A percentile compares a stretch with the other conserved stretches of the same genome.
These are phyloP conservation scores for Xylariaceae sp. DNA, from an alignment of 2,329 filamentous ascomycete genomes.

Conservation along the genomic window DNA sequence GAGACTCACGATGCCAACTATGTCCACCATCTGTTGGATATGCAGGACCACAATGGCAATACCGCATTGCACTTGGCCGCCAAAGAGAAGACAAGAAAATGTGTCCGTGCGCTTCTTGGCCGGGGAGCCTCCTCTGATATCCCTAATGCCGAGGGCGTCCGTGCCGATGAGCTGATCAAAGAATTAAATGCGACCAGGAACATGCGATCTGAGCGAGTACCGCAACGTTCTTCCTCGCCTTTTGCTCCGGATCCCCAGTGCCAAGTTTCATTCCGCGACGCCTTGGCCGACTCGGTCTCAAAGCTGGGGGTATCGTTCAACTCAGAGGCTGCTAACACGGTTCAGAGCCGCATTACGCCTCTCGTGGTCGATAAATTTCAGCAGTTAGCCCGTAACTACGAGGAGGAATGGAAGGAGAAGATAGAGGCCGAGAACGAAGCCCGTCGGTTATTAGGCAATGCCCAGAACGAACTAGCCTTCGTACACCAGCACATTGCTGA, in stretches of 20 bases:
- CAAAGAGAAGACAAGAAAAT: slow-evolving; percentile 81
- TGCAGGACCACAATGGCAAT: slow-evolving; percentile 80
- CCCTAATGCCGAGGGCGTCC: slow-evolving; percentile 72
- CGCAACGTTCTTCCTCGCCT: slow-evolving; percentile 69
- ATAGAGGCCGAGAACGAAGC: slow-evolving; percentile 64
- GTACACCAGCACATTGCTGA: slow-evolving; percentile 55
- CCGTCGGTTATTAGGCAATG: slow-evolving; percentile 58
- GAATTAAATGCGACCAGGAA: slow-evolving; percentile 62
- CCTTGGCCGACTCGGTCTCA: slow-evolving; percentile 39
- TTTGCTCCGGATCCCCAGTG: slow-evolving; percentile 59
- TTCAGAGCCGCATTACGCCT: slow-evolving; percentile 63
- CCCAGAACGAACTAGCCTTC: slow-evolving; percentile 59
- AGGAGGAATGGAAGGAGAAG: slow-evolving; percentile 70
- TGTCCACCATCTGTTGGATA: slow-evolving; percentile 72
- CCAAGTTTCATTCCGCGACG: slow-evolving; percentile 49
- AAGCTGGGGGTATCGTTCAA: slow-evolving; percentile 43
- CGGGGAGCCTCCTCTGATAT: slow-evolving; percentile 81
- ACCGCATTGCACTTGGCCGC: slow-evolving; percentile 74
- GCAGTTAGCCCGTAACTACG: slow-evolving; percentile 64
- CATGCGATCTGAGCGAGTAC: slow-evolving; percentile 54
- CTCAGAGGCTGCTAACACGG: slow-evolving; percentile 61
- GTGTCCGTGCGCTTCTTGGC: slow-evolving; percentile 70
- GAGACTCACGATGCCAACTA: slow-evolving; percentile 70
- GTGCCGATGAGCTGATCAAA: slow-evolving; percentile 78
- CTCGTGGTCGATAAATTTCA: slow-evolving; percentile 67